Base-by-base conservation (phyloP, 768 basidiomycete species). In the Lactarius indigo region DNA sequence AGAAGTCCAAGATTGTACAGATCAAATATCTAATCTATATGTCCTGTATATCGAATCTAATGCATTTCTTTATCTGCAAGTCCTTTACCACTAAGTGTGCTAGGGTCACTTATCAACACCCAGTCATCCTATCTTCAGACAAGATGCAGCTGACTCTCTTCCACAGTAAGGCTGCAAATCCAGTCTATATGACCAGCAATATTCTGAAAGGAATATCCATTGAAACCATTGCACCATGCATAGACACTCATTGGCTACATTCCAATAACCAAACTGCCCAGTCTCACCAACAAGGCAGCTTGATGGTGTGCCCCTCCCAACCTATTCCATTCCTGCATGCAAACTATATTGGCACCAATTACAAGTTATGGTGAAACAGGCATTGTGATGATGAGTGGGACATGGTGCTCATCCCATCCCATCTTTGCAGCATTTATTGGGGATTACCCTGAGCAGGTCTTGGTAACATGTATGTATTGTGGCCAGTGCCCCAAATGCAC, bases 241-340 rank as follows among this genome's bases (percentile, higher is more conserved):
- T 72, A 70, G 20, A 69, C 80, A 1, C 71, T 82, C 0, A 26
- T 84, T 0, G 81, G 72, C 0, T 83, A 83, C 63, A 74, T 83
- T 1, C 76, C 80, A 1, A 75, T 78, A 0, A 69, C 76, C 61
- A 75, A 71, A 35, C 33, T 35, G 33, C 9, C 33, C 33, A 35
- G 33, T 1, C 33, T 35, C 33, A 35, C 33, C 13, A 69, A 66
- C 18, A 64, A 74, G 26, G 64, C 71, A 1, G 64, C 68, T 8
- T 68, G 73, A 0, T 35, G 71, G 66, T 15, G 70, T 61, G 60
- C 68, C 10, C 13, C 39, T 64, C 65, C 74, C 59, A 42, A 72
- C 0, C 65, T 81, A 0, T 82, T 83, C 61, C 81, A 83, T 60
- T 41, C 73, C 5, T 77, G 77, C 44, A 79, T 78, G 75, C 18